phyloP scores from a whole-genome alignment of 1,284 basidiomycete genomes.

The Xerocomus nothofagi region DNA sequence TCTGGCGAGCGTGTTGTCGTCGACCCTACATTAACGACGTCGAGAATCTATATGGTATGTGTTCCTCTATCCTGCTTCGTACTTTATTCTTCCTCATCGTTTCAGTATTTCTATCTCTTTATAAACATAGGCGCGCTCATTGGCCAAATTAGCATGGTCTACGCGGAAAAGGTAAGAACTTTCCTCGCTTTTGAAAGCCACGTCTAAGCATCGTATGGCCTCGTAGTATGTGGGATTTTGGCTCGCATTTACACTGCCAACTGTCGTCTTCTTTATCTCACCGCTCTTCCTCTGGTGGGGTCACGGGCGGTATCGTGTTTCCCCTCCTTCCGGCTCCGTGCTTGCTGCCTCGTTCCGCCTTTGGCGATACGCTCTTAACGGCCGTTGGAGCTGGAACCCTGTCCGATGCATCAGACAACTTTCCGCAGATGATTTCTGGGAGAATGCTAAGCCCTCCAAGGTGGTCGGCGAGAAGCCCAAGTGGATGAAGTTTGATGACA shows the following conservation, averaged over 20 bases:
- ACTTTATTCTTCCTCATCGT: not conserved
- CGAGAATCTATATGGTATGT: conserved; percentile 70
- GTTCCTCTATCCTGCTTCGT: not conserved
- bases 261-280: conserved; percentile 63
- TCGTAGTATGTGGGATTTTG: conserved; percentile 67
- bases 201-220: conserved; percentile 1
- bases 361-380: conserved; percentile 50
- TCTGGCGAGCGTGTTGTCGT: conserved; percentile 79
- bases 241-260: conserved; percentile 70
- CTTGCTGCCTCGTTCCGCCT: conserved; percentile 53
- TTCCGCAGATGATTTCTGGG: conserved; percentile 74
- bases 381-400: conserved; percentile 62
- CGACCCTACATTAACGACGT: conserved; percentile 72
- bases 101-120: conserved; percentile 75
- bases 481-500: conserved; percentile 78
- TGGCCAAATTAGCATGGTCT: conserved; percentile 71
- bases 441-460: conserved; percentile 68
- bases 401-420: conserved; percentile 47
- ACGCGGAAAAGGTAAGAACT: conserved; percentile 60
- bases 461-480: conserved; percentile 43
- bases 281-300: conserved; percentile 72
- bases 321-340: conserved; percentile 80
- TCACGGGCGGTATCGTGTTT: conserved; percentile 62
- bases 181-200: not conserved
- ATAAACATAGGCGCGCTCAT: conserved; percentile 77